Conservation (phyloP, 441 rosid genomes). For the Francoa sonchifolia region DNA sequence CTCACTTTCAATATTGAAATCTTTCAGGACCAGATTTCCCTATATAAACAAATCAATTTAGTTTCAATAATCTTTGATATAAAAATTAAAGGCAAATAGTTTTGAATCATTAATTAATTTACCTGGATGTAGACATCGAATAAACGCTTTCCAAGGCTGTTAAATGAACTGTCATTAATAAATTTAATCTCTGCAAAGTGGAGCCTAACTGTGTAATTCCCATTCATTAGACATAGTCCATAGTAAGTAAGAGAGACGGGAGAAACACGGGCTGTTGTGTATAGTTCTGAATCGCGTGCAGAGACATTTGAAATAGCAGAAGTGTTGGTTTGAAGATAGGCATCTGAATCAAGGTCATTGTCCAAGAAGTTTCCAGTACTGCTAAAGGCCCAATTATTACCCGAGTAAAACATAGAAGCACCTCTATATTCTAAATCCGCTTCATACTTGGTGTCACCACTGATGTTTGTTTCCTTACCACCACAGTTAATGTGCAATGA, state of each 20-base stretch:
- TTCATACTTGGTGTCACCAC: constrained; percentile 30
- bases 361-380: constrained; percentile 92
- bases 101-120: background rate
- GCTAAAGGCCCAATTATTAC: constrained; percentile 69
- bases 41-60: constrained; percentile 12
- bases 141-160: constrained; percentile 55
- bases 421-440: constrained; percentile 53
- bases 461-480: constrained; percentile 33
- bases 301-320: constrained; percentile 41
- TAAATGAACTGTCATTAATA: constrained; percentile 34
- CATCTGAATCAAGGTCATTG: constrained; percentile 48
- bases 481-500: constrained; percentile 73
- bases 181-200: constrained; percentile 78
- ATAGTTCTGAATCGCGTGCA: constrained; percentile 26
- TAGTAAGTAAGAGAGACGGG: constrained; percentile 72
- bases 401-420: constrained; percentile 46
- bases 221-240: constrained; percentile 62
- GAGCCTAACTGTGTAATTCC: constrained; percentile 59
- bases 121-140: constrained; percentile 81
- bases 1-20: constrained; percentile 55
- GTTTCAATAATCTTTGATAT: background rate
- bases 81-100: background rate
- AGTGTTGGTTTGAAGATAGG: constrained; percentile 36
- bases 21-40: constrained; percentile 47
- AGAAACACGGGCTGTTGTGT: constrained; percentile 58